phyloP scores from a whole-genome alignment of 345 rosid species.

The Populus nigra region DNA sequence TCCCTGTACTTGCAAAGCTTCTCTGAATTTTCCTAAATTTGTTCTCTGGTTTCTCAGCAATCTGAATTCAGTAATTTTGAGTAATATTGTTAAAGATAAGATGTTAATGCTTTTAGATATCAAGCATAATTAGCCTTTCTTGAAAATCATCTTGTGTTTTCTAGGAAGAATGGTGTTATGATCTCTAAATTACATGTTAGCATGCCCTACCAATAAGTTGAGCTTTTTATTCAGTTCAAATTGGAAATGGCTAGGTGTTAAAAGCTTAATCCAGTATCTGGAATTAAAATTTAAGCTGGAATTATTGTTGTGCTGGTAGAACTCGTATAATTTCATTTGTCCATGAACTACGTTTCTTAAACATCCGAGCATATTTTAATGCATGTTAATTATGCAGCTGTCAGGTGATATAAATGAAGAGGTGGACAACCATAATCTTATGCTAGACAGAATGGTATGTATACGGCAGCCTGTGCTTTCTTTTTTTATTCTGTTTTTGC shows the following conservation, averaged over 20 bases:
- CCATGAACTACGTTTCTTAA: not conserved
- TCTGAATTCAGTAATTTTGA: not conserved
- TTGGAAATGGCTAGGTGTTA: not conserved
- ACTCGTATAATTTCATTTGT: not conserved
- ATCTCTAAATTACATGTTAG: not conserved
- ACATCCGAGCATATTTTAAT: slow-evolving; percentile 8
- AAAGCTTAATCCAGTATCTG: not conserved
- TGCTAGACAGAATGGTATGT: slow-evolving; percentile 84
- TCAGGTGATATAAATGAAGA: slow-evolving; percentile 91
- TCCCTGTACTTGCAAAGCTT: not conserved
- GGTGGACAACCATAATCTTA: slow-evolving; percentile 75
- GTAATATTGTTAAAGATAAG: slow-evolving; percentile 1
- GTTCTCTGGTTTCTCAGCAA: slow-evolving; percentile 11
- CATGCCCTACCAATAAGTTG: not conserved
- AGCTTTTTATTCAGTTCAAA: not conserved
- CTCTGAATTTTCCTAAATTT: slow-evolving; percentile 1
- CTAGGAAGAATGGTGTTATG: not conserved
- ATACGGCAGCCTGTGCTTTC: not conserved
- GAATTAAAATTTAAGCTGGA: not conserved
- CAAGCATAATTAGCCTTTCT: not conserved
- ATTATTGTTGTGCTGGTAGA: not conserved
- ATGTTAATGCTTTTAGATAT: not conserved
- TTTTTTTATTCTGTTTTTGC: slow-evolving; percentile 8
- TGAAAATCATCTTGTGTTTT: not conserved
- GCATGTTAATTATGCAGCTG: slow-evolving; percentile 43